Evolutionary conservation across 495 filamentous ascomycete species (phyloP).

Genomic region (Podospora anserina): DNA sequence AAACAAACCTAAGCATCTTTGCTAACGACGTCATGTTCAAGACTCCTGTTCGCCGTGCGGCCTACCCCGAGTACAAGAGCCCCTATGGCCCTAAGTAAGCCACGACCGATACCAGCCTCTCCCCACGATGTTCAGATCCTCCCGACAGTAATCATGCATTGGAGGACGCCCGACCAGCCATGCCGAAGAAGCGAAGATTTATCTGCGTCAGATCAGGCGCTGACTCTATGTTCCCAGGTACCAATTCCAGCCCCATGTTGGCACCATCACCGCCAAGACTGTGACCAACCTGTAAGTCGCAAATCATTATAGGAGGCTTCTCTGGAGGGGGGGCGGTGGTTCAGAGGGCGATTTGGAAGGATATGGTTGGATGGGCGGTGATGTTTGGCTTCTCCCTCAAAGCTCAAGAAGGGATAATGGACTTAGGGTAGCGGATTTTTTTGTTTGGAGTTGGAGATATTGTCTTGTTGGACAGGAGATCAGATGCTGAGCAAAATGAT

Average conservation of each 20-base stretch:
- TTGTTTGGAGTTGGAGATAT: neutral
- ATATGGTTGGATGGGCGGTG: neutral
- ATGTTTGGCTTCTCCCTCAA: no score
- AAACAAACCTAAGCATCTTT: neutral
- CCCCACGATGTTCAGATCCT: neutral
- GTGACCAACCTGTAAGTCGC: conserved; percentile 39
- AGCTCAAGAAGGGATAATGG: no score
- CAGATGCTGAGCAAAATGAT: neutral
- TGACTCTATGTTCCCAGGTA: conserved; percentile 41
- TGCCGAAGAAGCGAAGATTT: neutral
- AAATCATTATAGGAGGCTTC: neutral
- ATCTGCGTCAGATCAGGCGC: conserved; percentile 12
- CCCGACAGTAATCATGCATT: neutral
- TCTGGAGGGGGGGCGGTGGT: neutral
- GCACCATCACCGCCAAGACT: conserved; percentile 38
- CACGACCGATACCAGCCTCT: conserved; percentile 1
- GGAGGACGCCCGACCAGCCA: neutral
- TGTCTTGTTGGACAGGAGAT: neutral
- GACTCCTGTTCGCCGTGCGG: conserved; percentile 34
- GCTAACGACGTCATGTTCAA: conserved; percentile 31
- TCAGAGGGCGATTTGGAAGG: neutral
- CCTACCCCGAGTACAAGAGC: conserved; percentile 45
- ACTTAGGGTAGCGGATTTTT: no score
- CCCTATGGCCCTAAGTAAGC: conserved; percentile 53
- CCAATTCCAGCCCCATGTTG: conserved; percentile 44